Conservation (phyloP, 768 basidiomycete genomes). For the Suillus lakei region DNA sequence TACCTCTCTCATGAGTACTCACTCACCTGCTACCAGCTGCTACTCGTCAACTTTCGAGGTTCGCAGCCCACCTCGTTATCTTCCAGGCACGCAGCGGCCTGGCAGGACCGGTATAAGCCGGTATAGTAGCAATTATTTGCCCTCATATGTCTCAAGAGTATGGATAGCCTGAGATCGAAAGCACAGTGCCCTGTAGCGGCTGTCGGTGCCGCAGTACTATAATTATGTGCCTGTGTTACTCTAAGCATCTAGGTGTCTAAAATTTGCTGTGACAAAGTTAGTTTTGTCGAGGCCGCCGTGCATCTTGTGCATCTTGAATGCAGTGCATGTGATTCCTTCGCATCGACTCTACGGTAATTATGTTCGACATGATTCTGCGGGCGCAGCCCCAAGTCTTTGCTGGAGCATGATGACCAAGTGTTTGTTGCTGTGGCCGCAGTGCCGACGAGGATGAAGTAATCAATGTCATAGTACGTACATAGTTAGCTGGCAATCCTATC, state of each 20-base stretch:
- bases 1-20: neutral
- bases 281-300: neutral
- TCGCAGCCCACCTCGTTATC: neutral
- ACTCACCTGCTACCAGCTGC: neutral
- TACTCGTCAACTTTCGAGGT: neutral
- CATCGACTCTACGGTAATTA: neutral
- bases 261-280: neutral
- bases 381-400: too few species aligned
- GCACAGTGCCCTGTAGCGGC: neutral
- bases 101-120: neutral
- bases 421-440: neutral
- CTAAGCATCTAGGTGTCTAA: neutral
- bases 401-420: neutral
- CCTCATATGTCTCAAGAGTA: neutral
- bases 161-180: neutral
- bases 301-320: neutral
- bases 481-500: neutral
- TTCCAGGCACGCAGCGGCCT: neutral
- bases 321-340: neutral
- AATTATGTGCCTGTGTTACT: neutral
- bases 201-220: neutral
- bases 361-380: neutral
- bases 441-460: constrained; percentile 3
- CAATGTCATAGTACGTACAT: neutral
- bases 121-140: neutral